Evolutionary conservation across 169 alveolate genomes (phyloP), one percentile per base, ranked within the genome.

Genomic region (Eimeria falciformis): DNA sequence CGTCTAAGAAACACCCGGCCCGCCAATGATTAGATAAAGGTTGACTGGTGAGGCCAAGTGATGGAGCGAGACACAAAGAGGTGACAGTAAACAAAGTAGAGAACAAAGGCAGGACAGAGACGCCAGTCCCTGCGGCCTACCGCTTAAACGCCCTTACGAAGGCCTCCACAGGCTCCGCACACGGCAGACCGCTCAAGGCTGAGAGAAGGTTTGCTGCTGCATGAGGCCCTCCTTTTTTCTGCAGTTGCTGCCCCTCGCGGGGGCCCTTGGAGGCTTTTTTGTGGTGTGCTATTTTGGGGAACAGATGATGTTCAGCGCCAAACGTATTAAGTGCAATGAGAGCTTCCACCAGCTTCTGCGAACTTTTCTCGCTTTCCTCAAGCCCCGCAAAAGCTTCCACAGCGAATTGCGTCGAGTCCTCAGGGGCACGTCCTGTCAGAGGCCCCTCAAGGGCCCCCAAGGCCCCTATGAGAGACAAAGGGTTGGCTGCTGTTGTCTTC

Each of bases 391-490:
- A 50, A 21, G 62, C 18, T 21, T 12, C 23, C 11, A 12, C 62
- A 12, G 18, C 23, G 11, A 21, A 50, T 12, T 12, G 23, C 17
- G 12, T 29, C 17, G 71, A 12, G 3, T n/a, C 12, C 29, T 1
- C 47, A 5, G 18, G 46, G 27, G 23, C 50, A 9, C 47, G 37
- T 6, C n/a, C 50, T 46, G 12, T n/a, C 18, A 12, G 6, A 9
- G 5, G 50, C 9, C 0, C 23, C 47, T 68, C 50, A 46, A 68
- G 47, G n/a, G 62, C 62, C 14, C 14, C 14, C 14, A 50, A 50
- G 79, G 79, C 79, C 18, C 47, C 79, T 25, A 68, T 25, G 18
- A 68, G 47, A 11, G 79, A 68, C 9, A 68, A 25, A 18, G 47
- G 79, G 47, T 25, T 68, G 50, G 4, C 12, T 68, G 43, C 79